Evolutionary conservation across 441 rosid species (phyloP).

Genomic region (Gossypium davidsonii): DNA sequence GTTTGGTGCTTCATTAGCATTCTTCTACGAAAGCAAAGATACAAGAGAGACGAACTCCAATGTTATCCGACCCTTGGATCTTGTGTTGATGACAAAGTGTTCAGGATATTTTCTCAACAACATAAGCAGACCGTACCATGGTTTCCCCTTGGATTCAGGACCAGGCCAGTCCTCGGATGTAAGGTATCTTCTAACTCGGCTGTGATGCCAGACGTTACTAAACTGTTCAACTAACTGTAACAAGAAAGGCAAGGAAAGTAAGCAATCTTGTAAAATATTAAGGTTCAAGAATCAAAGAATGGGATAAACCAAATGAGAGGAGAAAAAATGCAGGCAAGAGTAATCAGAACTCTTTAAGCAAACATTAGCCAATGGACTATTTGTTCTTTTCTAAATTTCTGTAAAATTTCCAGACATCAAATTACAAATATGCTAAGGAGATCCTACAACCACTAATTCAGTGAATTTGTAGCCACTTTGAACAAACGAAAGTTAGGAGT

Average conservation of each 20-base stretch:
- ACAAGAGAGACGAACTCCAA: conserved; percentile 87
- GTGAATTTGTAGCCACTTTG: neutral
- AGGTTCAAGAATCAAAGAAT: conserved; percentile 10
- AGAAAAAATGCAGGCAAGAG: neutral
- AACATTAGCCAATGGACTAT: neutral
- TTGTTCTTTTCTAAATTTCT: neutral
- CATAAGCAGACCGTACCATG: conserved; percentile 89
- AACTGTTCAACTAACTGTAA: conserved; percentile 66
- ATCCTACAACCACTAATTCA: neutral
- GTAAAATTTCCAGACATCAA: neutral
- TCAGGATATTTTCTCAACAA: conserved; percentile 85
- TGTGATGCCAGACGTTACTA: conserved; percentile 77
- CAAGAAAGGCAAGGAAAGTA: conserved; percentile 12
- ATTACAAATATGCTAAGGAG: neutral
- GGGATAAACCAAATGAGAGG: neutral
- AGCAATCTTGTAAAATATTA: neutral
- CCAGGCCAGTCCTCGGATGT: conserved; percentile 68
- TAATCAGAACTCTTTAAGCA: neutral
- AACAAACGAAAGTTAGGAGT: neutral
- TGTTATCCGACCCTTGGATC: conserved; percentile 68
- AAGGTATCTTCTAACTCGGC: conserved; percentile 75
- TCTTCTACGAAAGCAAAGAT: conserved; percentile 58
- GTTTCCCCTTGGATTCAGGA: conserved; percentile 79
- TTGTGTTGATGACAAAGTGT: conserved; percentile 88
- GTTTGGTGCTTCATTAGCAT: neutral